Evolutionary conservation across 352 stramenopile genomes (phyloP).

Genomic region (Pythium rishiriense): DNA sequence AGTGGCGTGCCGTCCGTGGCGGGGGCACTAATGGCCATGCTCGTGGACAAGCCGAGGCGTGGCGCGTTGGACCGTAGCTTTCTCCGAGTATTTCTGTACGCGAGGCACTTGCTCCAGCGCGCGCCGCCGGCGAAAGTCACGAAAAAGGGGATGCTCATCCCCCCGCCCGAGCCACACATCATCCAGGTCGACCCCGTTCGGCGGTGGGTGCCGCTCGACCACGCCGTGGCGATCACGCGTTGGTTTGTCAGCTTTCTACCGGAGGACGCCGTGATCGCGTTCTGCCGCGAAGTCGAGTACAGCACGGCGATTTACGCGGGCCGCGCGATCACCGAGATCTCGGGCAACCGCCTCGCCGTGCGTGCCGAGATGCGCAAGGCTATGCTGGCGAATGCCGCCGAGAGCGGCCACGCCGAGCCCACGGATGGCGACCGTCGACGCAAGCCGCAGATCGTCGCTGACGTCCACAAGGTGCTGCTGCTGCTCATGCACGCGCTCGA

Average conservation of each 20-base stretch:
- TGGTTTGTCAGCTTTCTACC: conserved; percentile 68
- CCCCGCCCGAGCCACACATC: conserved; percentile 30
- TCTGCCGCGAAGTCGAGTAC: conserved; percentile 76
- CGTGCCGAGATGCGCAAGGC: conserved; percentile 68
- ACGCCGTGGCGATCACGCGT: conserved; percentile 53
- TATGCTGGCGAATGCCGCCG: conserved; percentile 42
- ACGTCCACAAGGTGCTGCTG: conserved; percentile 60
- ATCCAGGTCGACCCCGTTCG: conserved; percentile 51
- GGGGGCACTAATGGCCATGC: conserved; percentile 15
- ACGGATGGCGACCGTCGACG: conserved; percentile 19
- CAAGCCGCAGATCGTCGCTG: conserved; percentile 48
- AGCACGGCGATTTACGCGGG: conserved; percentile 64
- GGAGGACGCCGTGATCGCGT: conserved; percentile 51
- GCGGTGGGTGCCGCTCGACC: conserved; percentile 66
- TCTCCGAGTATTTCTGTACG: conserved; percentile 65
- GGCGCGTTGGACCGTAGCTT: conserved; percentile 60
- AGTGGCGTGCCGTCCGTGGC: neutral
- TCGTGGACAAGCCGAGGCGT: conserved; percentile 29
- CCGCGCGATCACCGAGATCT: conserved; percentile 45
- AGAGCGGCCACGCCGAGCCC: conserved; percentile 5
- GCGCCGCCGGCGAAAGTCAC: conserved; percentile 23
- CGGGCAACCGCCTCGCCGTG: conserved; percentile 65
- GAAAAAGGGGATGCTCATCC: conserved; percentile 11
- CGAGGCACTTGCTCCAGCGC: conserved; percentile 43
- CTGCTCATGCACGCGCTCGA: conserved; percentile 62